Conservation (phyloP, 345 rosid genomes). For the Lepidium africanum region DNA sequence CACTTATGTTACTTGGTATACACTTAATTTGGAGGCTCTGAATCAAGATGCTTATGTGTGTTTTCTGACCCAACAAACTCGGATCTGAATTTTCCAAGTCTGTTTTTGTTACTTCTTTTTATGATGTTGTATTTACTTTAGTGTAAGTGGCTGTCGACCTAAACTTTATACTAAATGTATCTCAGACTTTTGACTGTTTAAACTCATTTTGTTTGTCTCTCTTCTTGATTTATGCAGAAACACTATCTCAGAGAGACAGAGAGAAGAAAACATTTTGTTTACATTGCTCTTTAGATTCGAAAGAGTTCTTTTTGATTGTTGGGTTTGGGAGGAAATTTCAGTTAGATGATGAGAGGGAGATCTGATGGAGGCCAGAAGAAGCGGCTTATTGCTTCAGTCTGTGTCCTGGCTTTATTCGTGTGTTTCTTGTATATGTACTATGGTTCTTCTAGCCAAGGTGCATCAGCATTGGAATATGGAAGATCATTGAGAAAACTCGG, state of each 20-base stretch:
- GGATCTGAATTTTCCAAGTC: slow-evolving; percentile 14
- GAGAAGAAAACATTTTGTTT: background rate
- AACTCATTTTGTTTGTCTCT: background rate
- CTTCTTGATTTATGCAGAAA: slow-evolving; percentile 19
- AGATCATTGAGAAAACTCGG: slow-evolving; percentile 59
- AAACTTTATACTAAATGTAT: background rate
- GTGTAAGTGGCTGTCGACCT: slow-evolving; percentile 3
- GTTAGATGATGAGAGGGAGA: slow-evolving; percentile 70
- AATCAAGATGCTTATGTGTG: slow-evolving; percentile 1
- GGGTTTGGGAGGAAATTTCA: background rate
- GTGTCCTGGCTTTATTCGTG: slow-evolving; percentile 47
- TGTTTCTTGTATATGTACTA: slow-evolving; percentile 64
- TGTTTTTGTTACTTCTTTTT: background rate
- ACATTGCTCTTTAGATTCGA: background rate
- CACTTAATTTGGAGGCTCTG: slow-evolving; percentile 6
- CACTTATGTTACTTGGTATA: slow-evolving; percentile 10
- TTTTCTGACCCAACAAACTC: slow-evolving; percentile 8
- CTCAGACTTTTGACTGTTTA: background rate
- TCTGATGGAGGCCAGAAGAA: slow-evolving; percentile 83
- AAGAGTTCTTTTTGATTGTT: background rate
- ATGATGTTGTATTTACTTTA: background rate
- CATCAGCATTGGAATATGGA: slow-evolving; percentile 80
- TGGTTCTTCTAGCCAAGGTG: slow-evolving; percentile 55
- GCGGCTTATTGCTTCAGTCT: slow-evolving; percentile 52
- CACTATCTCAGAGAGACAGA: background rate